These are phyloP conservation scores for Cyathus striatus DNA, from an alignment of 768 basidiomycete genomes.

Conservation along the genomic window DNA sequence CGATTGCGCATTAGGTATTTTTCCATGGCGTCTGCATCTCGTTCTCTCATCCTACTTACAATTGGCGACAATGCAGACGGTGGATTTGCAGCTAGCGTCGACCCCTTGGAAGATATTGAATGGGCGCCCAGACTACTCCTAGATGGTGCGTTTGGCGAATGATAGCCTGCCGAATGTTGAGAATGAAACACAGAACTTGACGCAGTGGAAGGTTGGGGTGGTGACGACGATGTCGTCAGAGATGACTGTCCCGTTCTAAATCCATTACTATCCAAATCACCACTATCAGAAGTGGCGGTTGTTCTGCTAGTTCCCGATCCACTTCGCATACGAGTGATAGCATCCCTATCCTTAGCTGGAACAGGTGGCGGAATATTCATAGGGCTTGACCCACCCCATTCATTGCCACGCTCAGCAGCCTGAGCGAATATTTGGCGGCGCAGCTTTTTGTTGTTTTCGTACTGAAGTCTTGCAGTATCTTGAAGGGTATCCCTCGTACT, in stretches of 20 bases:
- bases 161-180: slow-evolving; percentile 17
- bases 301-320: slow-evolving; percentile 80
- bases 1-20: slow-evolving; percentile 80
- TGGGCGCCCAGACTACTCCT: slow-evolving; percentile 24
- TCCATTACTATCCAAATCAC: slow-evolving; percentile 48
- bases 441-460: slow-evolving; percentile 74
- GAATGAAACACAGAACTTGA: slow-evolving; percentile 38
- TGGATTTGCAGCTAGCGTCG: slow-evolving; percentile 28
- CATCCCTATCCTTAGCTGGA: slow-evolving; percentile 38
- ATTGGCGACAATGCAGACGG: slow-evolving; percentile 67
- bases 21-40: slow-evolving; percentile 84
- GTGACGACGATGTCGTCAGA: slow-evolving; percentile 56
- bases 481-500: slow-evolving; percentile 74
- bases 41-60: slow-evolving; percentile 74
- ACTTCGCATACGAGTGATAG: slow-evolving; percentile 61
- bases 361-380: slow-evolving; percentile 40
- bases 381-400: slow-evolving; percentile 44
- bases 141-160: slow-evolving; percentile 23
- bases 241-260: slow-evolving; percentile 46
- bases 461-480: slow-evolving; percentile 74
- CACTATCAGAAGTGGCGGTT: slow-evolving; percentile 71
- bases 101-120: slow-evolving; percentile 29
- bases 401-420: slow-evolving; percentile 61
- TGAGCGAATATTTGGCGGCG: slow-evolving; percentile 70
- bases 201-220: slow-evolving; percentile 47